phyloP scores from a whole-genome alignment of 2,329 filamentous ascomycete genomes.

The Cryphonectria radicalis region DNA sequence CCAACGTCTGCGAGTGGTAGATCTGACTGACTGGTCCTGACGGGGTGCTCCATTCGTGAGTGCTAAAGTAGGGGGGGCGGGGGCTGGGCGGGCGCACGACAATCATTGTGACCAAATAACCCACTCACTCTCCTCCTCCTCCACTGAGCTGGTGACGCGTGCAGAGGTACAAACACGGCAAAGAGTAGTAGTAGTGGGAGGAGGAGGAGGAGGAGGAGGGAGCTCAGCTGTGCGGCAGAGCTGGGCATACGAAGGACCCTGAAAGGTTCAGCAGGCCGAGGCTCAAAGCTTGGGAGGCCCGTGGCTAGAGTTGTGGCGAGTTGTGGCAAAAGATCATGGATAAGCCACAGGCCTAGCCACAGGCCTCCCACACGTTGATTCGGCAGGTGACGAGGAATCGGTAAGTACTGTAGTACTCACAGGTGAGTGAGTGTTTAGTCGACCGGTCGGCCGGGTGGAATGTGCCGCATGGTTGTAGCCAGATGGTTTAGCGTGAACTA shows the following conservation, averaged over 20 bases:
- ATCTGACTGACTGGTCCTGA: not conserved
- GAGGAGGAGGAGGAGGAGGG: no score
- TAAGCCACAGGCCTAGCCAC: constrained; percentile 28
- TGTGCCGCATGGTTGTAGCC: not conserved
- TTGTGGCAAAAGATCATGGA: constrained; percentile 23
- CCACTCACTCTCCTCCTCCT: not conserved
- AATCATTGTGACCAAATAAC: not conserved
- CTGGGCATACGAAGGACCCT: not conserved
- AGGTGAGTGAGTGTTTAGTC: not conserved
- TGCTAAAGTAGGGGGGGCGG: not conserved
- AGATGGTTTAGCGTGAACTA: not conserved
- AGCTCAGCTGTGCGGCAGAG: not conserved
- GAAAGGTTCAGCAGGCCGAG: no score
- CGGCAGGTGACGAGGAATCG: constrained; percentile 1
- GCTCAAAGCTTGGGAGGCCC: not conserved
- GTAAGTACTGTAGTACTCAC: not conserved
- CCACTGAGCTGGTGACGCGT: not conserved
- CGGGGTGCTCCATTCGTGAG: not conserved
- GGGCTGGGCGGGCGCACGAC: not conserved
- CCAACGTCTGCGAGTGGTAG: not conserved
- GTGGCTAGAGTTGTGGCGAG: not conserved
- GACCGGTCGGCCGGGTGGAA: not conserved
- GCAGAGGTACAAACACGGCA: not conserved
- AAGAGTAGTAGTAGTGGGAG: no score
- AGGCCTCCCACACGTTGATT: constrained; percentile 27